phyloP scores from a whole-genome alignment of 2,329 filamentous ascomycete genomes.

The Coniochaeta hoffmannii region DNA sequence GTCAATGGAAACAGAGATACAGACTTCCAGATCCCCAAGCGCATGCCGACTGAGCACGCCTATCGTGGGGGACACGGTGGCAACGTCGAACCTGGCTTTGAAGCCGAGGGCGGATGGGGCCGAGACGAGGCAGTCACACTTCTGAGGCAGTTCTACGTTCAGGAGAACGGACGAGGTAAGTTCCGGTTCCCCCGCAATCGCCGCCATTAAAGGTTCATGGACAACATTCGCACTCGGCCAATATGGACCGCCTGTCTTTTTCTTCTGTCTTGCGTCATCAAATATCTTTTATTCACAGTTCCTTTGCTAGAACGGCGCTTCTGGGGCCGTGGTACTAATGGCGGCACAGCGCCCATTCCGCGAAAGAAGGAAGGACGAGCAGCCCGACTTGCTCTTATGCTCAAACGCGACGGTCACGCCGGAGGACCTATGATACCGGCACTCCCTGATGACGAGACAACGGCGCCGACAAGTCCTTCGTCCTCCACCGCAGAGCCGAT shows the following conservation, averaged over 20 bases:
- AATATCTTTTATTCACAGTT: background rate
- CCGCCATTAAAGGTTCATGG: background rate
- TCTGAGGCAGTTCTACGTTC: slow-evolving; percentile 89
- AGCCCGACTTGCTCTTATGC: slow-evolving; percentile 44
- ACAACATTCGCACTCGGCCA: background rate
- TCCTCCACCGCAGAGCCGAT: background rate
- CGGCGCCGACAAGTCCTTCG: background rate
- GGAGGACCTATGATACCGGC: slow-evolving; percentile 13
- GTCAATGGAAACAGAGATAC: slow-evolving; percentile 7
- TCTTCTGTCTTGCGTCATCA: background rate
- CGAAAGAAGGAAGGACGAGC: slow-evolving; percentile 49
- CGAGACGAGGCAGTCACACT: slow-evolving; percentile 90
- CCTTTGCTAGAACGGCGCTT: background rate
- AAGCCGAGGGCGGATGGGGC: slow-evolving; percentile 79
- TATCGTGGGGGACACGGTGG: slow-evolving; percentile 45
- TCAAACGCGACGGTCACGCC: slow-evolving; percentile 32
- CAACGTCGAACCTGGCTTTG: slow-evolving; percentile 70
- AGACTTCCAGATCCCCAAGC: background rate
- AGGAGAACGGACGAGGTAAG: slow-evolving; percentile 88
- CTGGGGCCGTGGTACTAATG: slow-evolving; percentile 11
- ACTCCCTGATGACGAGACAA: background rate
- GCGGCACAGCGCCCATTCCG: slow-evolving; percentile 36
- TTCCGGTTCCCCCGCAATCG: too few relatives aligned
- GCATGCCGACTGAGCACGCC: slow-evolving; percentile 7
- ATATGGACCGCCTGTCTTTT: background rate